A percentile compares a stretch with the other conserved stretches of the same genome.
These are phyloP conservation scores for Naganishia albida DNA, from an alignment of 1,284 basidiomycete genomes.

Conservation along the genomic window DNA sequence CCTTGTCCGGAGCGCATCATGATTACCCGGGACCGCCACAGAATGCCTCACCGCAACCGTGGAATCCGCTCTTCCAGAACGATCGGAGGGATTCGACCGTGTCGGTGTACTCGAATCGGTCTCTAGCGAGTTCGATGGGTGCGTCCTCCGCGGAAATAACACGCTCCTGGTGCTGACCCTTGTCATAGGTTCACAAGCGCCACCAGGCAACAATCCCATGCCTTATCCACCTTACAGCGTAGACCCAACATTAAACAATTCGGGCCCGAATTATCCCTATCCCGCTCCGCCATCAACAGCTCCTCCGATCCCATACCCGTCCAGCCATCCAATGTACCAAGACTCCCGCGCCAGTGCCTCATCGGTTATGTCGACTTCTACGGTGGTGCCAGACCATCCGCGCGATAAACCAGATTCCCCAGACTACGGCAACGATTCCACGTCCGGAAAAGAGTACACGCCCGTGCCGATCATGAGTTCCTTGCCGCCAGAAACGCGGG, in stretches of 20 bases:
- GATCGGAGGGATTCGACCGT: slow-evolving; percentile 72
- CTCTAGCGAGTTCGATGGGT: slow-evolving; percentile 58
- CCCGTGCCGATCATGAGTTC: slow-evolving; percentile 16
- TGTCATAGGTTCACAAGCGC: slow-evolving; percentile 27
- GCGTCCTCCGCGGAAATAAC: background rate
- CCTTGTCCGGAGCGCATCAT: slow-evolving; percentile 15
- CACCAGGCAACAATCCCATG: slow-evolving; percentile 32
- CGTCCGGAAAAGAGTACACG: slow-evolving; percentile 7
- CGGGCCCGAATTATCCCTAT: slow-evolving; percentile 6
- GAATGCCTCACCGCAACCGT: slow-evolving; percentile 7
- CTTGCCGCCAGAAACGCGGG: slow-evolving; percentile 33
- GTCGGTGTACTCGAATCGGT: slow-evolving; percentile 66
- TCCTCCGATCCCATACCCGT: background rate
- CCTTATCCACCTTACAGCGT: slow-evolving; percentile 40
- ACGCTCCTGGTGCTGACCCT: slow-evolving; percentile 4
- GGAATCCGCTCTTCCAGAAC: slow-evolving; percentile 13
- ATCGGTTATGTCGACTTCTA: slow-evolving; percentile 19
- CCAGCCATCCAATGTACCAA: slow-evolving; percentile 13
- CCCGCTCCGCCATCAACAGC: background rate
- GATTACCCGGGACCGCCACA: background rate
- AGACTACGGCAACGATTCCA: slow-evolving; percentile 6
- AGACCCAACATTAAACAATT: slow-evolving; percentile 32
- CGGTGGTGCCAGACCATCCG: slow-evolving; percentile 10
- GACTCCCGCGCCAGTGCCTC: slow-evolving; percentile 14
- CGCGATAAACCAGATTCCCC: slow-evolving; percentile 8